Evolutionary conservation across 305 asterid genomes (phyloP), one percentile per base, ranked within the genome.

Genomic region (Fraxinus nigra): DNA sequence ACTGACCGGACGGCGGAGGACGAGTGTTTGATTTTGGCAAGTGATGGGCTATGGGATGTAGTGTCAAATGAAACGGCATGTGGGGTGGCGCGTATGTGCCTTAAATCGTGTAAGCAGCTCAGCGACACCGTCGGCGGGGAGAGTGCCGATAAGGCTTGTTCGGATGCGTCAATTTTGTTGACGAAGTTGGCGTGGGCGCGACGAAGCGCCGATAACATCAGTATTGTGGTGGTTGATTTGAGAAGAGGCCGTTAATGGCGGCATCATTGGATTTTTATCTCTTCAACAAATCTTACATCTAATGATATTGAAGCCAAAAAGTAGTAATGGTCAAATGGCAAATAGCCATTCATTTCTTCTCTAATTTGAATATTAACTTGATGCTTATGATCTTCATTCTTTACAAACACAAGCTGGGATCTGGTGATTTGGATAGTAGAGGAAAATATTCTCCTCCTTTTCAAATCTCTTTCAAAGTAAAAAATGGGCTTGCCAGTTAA

Each of bases 21-120:
- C n/a, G 98, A 93, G 79, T 93, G 97, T 61, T 46, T 95, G 78
- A 92, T 95, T 0, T 28, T 95, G 5, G 98, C 94, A 0, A 95
- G 95, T 72, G 98, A 95, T 20, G 99, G 99, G 0, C 83, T 95
- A 0, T 93, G 98, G 99, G 98, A 95, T 8, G 99, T 95, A 24
- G 96, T 95, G 1, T 90, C 99, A 0, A 93, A 92, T 76, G 95
- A 92, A 35, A 95, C 98, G 1, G 99, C 99, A 0, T 95, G 99
- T 37, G 87, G 92, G 67, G 98, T 95, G 65, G 99, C 98, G 11
- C 92, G 94, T 0, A 93, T 88, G 94, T 95, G 99, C 79, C 85
- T 95, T 7, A 91, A 85, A 73, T 89, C 91, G 0, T 69, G 92
- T 10, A 89, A 87, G 22, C 90, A 87, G 1, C 87, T 86, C 0